Percentiles rank a stretch among this genome's conserved stretches.
phyloP scores from a whole-genome alignment of 2,329 filamentous ascomycete species.

The Ophiostoma fasciatum region DNA sequence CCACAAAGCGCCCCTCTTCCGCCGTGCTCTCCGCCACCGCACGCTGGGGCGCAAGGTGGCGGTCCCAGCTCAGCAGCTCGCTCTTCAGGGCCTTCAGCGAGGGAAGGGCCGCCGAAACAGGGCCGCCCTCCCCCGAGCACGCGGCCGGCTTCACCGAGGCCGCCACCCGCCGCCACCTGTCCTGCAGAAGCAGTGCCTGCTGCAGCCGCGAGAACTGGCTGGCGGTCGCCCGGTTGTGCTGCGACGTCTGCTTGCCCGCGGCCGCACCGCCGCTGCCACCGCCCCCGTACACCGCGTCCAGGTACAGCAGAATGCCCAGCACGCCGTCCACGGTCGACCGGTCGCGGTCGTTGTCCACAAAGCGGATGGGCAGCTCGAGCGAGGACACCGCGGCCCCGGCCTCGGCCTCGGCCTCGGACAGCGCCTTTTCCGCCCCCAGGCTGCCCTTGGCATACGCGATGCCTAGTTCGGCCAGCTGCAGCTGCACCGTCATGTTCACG shows the following conservation, averaged over 20 bases:
- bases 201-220: conserved; percentile 27
- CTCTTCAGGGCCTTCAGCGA: conserved; percentile 14
- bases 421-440: too few relatives aligned
- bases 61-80: conserved; percentile 27
- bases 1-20: conserved; percentile 23
- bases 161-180: too few relatives aligned
- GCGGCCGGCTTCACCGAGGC: too few relatives aligned
- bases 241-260: conserved; percentile 10
- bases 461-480: conserved; percentile 34
- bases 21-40: conserved; percentile 2
- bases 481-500: conserved; percentile 32
- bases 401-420: conserved; percentile 6
- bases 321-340: conserved; percentile 34
- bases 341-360: conserved; percentile 37
- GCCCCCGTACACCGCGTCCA: conserved; percentile 40
- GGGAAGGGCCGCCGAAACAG: too few relatives aligned
- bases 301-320: conserved; percentile 41
- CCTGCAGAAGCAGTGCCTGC: conserved; percentile 22
- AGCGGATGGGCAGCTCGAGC: conserved; percentile 24
- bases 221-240: conserved; percentile 18
- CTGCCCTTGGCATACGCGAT: conserved; percentile 33
- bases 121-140: too few relatives aligned
- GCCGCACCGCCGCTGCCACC: too few relatives aligned
- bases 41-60: conserved; percentile 17
- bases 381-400: conserved; percentile 11